Evolutionary conservation across 495 filamentous ascomycete species (phyloP).

Genomic region (Hypomontagnella monticulosa): DNA sequence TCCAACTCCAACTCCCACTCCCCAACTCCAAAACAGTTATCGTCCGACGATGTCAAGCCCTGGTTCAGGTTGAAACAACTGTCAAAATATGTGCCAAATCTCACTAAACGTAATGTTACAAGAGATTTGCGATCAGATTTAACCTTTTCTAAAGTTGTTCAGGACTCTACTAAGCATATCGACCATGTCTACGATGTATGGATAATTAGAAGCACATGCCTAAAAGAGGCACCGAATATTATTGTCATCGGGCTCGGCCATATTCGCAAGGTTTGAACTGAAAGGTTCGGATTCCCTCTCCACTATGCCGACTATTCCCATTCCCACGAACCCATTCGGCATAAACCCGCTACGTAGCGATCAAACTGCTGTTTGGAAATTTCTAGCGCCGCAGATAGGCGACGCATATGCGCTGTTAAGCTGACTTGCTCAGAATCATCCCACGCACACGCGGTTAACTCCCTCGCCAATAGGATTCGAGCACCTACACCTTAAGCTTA

Average conservation of each 20-base stretch:
- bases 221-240: conserved; percentile 9
- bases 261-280: conserved; percentile 17
- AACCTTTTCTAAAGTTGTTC: no score
- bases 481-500: conserved; percentile 1
- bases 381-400: conserved; percentile 1
- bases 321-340: conserved; percentile 23
- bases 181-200: no score
- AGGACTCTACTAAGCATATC: no score
- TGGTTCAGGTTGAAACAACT: no score
- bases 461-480: conserved; percentile 5
- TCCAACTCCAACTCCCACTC: not conserved
- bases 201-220: not conserved
- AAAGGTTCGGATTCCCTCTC: conserved; percentile 11
- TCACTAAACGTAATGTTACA: no score
- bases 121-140: no score
- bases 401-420: conserved; percentile 1
- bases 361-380: conserved; percentile 15
- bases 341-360: conserved; percentile 18
- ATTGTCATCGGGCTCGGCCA: conserved; percentile 23
- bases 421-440: conserved; percentile 3
- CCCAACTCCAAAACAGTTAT: not conserved
- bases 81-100: no score
- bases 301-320: conserved; percentile 6
- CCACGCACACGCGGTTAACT: conserved; percentile 4
- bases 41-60: not conserved